Evolutionary conservation across 768 basidiomycete genomes (phyloP), one percentile per base, ranked within the genome.

Genomic region (Lentinula sp.): DNA sequence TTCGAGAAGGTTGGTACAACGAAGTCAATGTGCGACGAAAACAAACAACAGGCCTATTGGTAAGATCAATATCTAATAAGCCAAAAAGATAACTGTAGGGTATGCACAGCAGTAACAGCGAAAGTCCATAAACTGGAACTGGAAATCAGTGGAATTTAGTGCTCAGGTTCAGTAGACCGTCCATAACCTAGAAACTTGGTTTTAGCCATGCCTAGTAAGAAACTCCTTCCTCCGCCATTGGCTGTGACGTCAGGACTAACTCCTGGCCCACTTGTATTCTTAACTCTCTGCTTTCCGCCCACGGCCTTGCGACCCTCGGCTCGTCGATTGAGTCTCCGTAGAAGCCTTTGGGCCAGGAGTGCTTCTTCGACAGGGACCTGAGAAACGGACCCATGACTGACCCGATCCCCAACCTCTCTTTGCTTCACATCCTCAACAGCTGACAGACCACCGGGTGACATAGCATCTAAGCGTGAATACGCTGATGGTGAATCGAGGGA

Each of bases 331-430:
- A 67, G 62, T 37, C 58, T 63, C 35, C 62, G 61, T 6, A 67
- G 61, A 41, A 67, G 49, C 52, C 61, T 52, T 61, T 67, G 65
- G 32, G 66, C 66, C 6, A 67, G 63, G 43, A 66, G 28, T 59
- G 66, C 66, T 61, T 67, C 66, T 53, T 67, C 66, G 57, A 66
- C 54, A 18, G 46, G 57, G 13, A 56, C 55, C 43, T 41, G 55
- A 33, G 55, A 56, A 18, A 43, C n/a, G 20, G 55, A 56, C 36
- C 55, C 55, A 7, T 33, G 55, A 9, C 55, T 28, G n/a, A n/a
- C 41, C 23, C 37, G 39, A 16, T n/a, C 39, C 9, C 13, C 50
- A 15, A 33, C 35, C 16, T 43, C 42, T 43, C 37, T 13, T 39
- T 15, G 16, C n/a, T 43, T 15, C 4, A 7, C 10, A 7, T 43